Evolutionary conservation across 2,329 filamentous ascomycete species (phyloP), one percentile per base, ranked within the genome.

Genomic region (Microcera coccophila): DNA sequence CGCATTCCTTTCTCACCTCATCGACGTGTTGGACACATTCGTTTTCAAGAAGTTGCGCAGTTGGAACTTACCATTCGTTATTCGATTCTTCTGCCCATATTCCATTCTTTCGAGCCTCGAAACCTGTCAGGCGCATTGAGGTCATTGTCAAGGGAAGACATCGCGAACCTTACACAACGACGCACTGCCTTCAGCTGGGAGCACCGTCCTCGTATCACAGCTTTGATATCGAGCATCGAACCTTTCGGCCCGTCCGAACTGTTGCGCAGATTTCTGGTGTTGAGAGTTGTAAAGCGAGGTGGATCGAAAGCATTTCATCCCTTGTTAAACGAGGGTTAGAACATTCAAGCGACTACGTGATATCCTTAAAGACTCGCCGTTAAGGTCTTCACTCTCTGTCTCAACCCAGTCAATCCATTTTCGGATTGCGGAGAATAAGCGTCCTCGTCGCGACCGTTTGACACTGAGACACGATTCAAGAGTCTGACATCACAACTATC

Each of bases 401-500:
- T 42, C 36, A 44, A 36, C 38, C 45, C 4, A 36, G 43, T 26
- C 39, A 21, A 12, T 39, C 44, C 49, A 39, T 42, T 36, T 29
- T 28, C 20, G 36, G 37, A 28, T 34, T 32, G 33, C 16, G 36
- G 37, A 19, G 42, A 41, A 36, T 42, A 42, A 35, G 35, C 33
- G 29, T 42, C n/a, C n/a, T n/a, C n/a, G n/a, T 44, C 31, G 38
- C 47, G 35, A 45, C 33, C 45, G 54, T 53, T 55, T 49, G 48
- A 52, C 45, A 32, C 42, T 56, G 47, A 58, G 55, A 58, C 55
- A 55, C 14, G n/a, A n/a, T n/a, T n/a, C n/a, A n/a, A n/a, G n/a
- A n/a, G n/a, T n/a, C 44, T 39, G 47, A 18, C 32, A 36, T 41
- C 40, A 38, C 38, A 38, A 29, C 16, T 31, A 29, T 5, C 21